Base-by-base conservation (phyloP, 768 basidiomycete species). In the Lactarius trivialis region DNA sequence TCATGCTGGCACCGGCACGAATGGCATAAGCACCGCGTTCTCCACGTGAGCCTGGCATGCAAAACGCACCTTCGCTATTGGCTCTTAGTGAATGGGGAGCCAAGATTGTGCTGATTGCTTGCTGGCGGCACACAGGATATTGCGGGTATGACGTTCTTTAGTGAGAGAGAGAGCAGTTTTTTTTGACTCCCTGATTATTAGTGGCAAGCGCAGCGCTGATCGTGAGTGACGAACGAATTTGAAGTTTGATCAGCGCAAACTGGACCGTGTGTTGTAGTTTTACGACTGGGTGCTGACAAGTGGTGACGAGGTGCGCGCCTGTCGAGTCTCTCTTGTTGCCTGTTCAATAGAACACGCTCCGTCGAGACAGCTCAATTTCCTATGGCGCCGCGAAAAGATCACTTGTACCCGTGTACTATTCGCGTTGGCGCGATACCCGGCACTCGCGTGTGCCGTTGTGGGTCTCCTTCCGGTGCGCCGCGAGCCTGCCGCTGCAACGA, bases 261-360 rank as follows among this genome's bases (percentile, higher is more conserved):
- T 30, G 30, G 30, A 30, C 30, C 30, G 3, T 1, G 26, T 7
- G n/a, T 4, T 14, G 15, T 15, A 65, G 64, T 54, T 63, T 17
- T 58, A 63, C n/a, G 64, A 65, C 39, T 65, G 64, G 61, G 14
- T 14, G 4, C 45, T 65, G 45, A 65, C 57, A 12, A 21, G 41
- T 19, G 4, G 3, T 17, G 53, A 55, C 15, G 64, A 63, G 61
- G 64, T 65, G 33, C 24, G n/a, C n/a, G n/a, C n/a, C n/a, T n/a
- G n/a, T n/a, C n/a, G n/a, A n/a, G n/a, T n/a, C n/a, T n/a, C n/a
- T n/a, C n/a, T n/a, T n/a, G n/a, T n/a, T n/a, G n/a, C n/a, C 12
- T 12, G 2, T 11, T 5, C 8, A 9, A 30, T 14, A 2, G 33
- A 17, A 24, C 14, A 24, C 39, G 15, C 36, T 50, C 21, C 39